These are phyloP conservation scores for Pseudozyma tsukubaensis DNA, from an alignment of 1,284 basidiomycete species.

Conservation along the genomic window DNA sequence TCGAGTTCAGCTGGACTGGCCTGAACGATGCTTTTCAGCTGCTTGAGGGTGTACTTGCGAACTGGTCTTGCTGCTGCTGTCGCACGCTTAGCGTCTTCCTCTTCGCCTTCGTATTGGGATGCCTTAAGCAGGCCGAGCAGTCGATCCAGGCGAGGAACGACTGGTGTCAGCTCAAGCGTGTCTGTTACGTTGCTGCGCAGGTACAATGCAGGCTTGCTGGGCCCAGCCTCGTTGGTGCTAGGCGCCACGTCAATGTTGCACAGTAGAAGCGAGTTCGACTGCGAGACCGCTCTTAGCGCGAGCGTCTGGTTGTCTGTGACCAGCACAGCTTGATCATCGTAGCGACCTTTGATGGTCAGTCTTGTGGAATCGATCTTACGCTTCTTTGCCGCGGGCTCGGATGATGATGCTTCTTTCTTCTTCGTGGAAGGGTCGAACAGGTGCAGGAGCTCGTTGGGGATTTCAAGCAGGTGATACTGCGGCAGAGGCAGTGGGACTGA, in stretches of 20 bases:
- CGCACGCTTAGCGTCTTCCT: constrained; percentile 26
- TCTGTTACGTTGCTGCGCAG: constrained; percentile 54
- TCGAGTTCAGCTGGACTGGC: constrained; percentile 58
- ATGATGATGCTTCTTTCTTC: constrained; percentile 7
- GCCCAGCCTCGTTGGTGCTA: constrained; percentile 1
- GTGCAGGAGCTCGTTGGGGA: constrained; percentile 51
- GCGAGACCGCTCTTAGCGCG: constrained; percentile 60
- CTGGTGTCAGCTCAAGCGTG: constrained; percentile 59
- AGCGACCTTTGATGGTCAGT: constrained; percentile 62
- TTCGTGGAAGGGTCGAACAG: constrained; percentile 32
- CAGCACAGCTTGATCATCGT: constrained; percentile 62
- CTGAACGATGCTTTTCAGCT: constrained; percentile 63
- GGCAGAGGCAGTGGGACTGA: constrained; percentile 30
- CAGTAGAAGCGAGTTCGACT: constrained; percentile 63
- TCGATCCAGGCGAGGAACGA: constrained; percentile 55
- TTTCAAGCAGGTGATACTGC: constrained; percentile 51
- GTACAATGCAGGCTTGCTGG: constrained; percentile 27
- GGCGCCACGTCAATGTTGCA: constrained; percentile 42
- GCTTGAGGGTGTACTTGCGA: constrained; percentile 56
- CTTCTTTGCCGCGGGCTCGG: constrained; percentile 33
- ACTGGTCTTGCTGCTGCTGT: constrained; percentile 7
- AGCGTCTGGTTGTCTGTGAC: constrained; percentile 55
- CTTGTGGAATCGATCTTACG: constrained; percentile 19
- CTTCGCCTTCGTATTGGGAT: constrained; percentile 51
- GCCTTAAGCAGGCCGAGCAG: constrained; percentile 53